Evolutionary conservation across 1,139 yeast species (phyloP), one percentile per base, ranked within the genome.

Genomic region (Hemisphaericaspora xylanilytica): DNA sequence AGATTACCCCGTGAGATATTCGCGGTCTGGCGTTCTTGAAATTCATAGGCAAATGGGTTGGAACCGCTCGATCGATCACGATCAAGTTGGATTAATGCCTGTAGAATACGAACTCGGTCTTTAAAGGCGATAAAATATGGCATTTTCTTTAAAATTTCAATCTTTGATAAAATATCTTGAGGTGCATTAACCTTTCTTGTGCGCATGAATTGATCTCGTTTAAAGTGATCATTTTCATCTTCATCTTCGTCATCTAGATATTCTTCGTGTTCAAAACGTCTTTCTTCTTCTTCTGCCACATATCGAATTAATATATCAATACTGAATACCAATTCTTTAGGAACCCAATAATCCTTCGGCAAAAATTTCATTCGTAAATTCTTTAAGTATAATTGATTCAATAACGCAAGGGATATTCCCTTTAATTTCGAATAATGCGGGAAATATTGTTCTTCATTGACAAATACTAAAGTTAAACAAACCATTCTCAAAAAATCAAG

Each of bases 101-200:
- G 88, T 53, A 92, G 86, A 1, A 87, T 70, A 39, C 70, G 72
- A 0, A 88, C 96, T 38, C 98, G 69, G 29, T 78, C 75, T 18
- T 75, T 72, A 56, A 92, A 92, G 0, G 87, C 80, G 15, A 90
- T 69, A 61, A 88, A 83, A 55, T 85, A 90, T 1, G 98, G 97
- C 3, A 81, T 66, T 38, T 78, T 74, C 3, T 76, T 70, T 30
- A 87, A 68, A 1, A 89, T 65, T 38, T 80, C 75, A 33, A 77
- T 46, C 45, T 55, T 67, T 32, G 41, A 26, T 11, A 28, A 13
- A 5, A 29, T 32, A 21, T 39, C 42, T 11, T n/a, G 26, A 6
- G 43, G 34, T 8, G 21, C 30, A 2, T 15, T 14, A 1, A 33
- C 4, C n/a, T 33, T 33, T 29, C 14, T 17, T 22, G 14, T n/a